Base-by-base conservation (phyloP, 495 filamentous ascomycete genomes). In the Sporormia fimetaria region DNA sequence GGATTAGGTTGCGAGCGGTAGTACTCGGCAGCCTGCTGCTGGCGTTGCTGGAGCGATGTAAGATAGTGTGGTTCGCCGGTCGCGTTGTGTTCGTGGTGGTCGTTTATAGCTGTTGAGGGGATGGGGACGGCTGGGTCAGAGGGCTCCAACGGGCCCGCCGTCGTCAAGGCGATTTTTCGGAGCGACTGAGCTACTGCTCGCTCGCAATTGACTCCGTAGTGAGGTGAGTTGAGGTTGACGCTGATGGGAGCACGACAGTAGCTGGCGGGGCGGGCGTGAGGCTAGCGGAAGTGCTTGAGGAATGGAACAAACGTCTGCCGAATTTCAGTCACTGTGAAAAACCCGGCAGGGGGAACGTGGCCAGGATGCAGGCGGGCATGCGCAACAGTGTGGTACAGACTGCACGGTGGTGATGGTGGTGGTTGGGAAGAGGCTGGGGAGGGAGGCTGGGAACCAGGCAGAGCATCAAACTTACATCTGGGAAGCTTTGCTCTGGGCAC, bases 31-130 rank as follows among this genome's bases (percentile, higher is more conserved):
- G 55, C 47, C 48, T 59, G 62, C 57, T 70, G 73, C 65, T 74
- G 74, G 67, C 67, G 74, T 63, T 75, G 73, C 62, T 57, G 63
- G 54, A 67, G 55, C 49, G 60, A 63, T n/a, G n/a, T n/a, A n/a
- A n/a, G n/a, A n/a, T n/a, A n/a, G n/a, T n/a, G n/a, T n/a, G n/a
- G n/a, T n/a, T n/a, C n/a, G n/a, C n/a, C n/a, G 45, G 65, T 69
- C 62, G 69, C 70, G 55, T 69, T 59, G 29, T 63, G 59, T 36
- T 74, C 70, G 73, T 75, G 39, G 63, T 60, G 42, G 56, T 77
- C 74, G 75, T 78, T 61, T 61, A 63, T 60, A n/a, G n/a, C n/a
- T n/a, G n/a, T n/a, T n/a, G n/a, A n/a, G n/a, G n/a, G 30, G 33
- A 22, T 30, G 35, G 43, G 28, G 32, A 17, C 12, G 26, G 23